A percentile compares a stretch with the other conserved stretches of the same genome.
These are phyloP conservation scores for Leishmania tropica DNA, from an alignment of 208 protist species.

Conservation along the genomic window DNA sequence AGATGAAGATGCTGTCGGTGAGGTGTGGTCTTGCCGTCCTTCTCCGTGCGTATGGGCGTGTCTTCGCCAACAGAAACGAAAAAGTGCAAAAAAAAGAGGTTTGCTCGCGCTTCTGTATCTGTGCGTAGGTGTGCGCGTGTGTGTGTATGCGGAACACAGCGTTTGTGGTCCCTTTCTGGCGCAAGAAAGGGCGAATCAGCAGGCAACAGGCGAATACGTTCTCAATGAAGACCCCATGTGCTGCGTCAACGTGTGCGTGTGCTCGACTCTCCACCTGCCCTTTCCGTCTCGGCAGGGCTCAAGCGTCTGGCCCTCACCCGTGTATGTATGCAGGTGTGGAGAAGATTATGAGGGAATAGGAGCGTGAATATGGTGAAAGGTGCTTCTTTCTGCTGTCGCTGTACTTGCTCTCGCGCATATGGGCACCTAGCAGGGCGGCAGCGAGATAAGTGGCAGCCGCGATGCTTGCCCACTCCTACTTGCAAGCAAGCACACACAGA, in stretches of 20 bases:
- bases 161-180: neutral
- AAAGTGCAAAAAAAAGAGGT: neutral
- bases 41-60: neutral
- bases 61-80: neutral
- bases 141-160: neutral
- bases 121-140: neutral
- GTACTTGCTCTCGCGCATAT: neutral
- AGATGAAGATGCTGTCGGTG: neutral
- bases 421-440: too few species aligned
- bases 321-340: neutral
- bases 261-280: neutral
- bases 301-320: neutral
- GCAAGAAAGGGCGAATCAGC: too few species aligned
- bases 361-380: neutral
- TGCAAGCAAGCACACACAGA: neutral
- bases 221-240: neutral
- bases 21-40: neutral
- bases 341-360: neutral
- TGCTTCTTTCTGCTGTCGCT: neutral
- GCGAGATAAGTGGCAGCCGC: neutral
- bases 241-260: neutral
- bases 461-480: neutral
- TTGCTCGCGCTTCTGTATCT: neutral
- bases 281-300: neutral
- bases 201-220: neutral